phyloP scores from a whole-genome alignment of 78 protist species.

The Mastigamoeba balamuthi region DNA sequence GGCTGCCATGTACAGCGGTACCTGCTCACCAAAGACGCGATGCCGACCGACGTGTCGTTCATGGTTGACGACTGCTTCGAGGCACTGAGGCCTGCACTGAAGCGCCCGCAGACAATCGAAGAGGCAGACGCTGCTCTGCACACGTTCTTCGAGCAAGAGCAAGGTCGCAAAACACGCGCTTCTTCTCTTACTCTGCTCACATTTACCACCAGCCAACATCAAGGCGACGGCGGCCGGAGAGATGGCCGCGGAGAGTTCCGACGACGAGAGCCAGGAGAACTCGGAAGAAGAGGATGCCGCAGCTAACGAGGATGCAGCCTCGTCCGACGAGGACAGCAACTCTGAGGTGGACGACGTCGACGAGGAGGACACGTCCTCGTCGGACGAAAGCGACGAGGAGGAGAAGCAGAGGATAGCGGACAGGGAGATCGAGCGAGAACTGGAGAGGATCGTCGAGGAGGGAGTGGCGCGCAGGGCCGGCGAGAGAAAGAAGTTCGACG shows the following conservation, averaged over 20 bases:
- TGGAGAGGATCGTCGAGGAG: neutral
- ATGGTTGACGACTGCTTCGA: neutral
- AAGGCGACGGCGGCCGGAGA: neutral
- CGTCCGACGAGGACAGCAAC: too few species aligned
- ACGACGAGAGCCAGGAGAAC: too few species aligned
- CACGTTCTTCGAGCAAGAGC: neutral
- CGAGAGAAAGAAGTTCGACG: neutral
- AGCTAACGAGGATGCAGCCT: too few species aligned
- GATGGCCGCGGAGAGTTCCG: neutral
- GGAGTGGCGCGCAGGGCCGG: neutral
- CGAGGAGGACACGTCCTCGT: too few species aligned
- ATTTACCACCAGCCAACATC: too few species aligned
- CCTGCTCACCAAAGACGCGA: neutral
- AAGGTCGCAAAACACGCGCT: neutral
- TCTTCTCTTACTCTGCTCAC: too few species aligned
- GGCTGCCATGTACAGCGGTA: neutral
- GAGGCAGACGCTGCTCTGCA: neutral
- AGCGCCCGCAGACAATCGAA: neutral
- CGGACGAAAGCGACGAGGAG: too few species aligned
- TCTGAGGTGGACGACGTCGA: too few species aligned
- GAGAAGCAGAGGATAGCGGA: too few species aligned
- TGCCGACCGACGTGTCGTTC: neutral
- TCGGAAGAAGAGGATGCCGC: too few species aligned
- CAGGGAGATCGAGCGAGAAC: neutral
- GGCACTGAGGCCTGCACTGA: neutral